Evolutionary conservation across 2,329 filamentous ascomycete species (phyloP).

Genomic region (Fusarium concolor): DNA sequence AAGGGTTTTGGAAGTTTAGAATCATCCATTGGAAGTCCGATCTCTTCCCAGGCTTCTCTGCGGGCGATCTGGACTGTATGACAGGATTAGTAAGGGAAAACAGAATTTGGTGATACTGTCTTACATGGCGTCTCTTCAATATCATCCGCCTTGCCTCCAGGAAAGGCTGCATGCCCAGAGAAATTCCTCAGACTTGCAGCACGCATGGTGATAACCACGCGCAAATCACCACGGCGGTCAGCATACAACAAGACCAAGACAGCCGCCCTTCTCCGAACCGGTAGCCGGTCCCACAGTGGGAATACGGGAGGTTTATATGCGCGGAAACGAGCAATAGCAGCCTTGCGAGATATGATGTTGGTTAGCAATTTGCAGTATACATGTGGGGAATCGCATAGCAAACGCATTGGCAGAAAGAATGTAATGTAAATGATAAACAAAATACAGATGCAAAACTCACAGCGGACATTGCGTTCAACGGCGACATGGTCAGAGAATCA

Average conservation of each 20-base stretch:
- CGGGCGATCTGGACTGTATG: slow-evolving; percentile 80
- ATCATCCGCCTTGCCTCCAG: slow-evolving; percentile 78
- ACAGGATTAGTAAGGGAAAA: not conserved
- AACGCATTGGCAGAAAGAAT: slow-evolving; percentile 18
- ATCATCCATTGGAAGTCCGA: slow-evolving; percentile 83
- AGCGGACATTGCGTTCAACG: slow-evolving; percentile 64
- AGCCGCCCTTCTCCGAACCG: slow-evolving; percentile 78
- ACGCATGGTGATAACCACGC: slow-evolving; percentile 76
- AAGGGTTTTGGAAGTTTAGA: slow-evolving; percentile 79
- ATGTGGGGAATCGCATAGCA: slow-evolving; percentile 18
- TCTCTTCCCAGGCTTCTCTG: slow-evolving; percentile 92
- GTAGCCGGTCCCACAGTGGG: slow-evolving; percentile 70
- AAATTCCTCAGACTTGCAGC: slow-evolving; percentile 72
- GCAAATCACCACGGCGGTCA: slow-evolving; percentile 81
- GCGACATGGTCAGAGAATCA: slow-evolving; percentile 68
- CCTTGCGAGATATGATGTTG: slow-evolving; percentile 53
- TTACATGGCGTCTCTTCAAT: slow-evolving; percentile 70
- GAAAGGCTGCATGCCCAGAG: slow-evolving; percentile 89
- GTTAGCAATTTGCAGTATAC: slow-evolving; percentile 23
- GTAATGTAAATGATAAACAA: not conserved
- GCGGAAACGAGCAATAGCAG: slow-evolving; percentile 69
- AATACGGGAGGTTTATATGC: slow-evolving; percentile 71
- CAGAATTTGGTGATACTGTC: slow-evolving; percentile 29
- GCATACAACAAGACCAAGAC: slow-evolving; percentile 91
- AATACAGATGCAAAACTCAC: slow-evolving; percentile 55